Evolutionary conservation across 2,329 filamentous ascomycete species (phyloP).

Genomic region (Epichloe aotearoae): DNA sequence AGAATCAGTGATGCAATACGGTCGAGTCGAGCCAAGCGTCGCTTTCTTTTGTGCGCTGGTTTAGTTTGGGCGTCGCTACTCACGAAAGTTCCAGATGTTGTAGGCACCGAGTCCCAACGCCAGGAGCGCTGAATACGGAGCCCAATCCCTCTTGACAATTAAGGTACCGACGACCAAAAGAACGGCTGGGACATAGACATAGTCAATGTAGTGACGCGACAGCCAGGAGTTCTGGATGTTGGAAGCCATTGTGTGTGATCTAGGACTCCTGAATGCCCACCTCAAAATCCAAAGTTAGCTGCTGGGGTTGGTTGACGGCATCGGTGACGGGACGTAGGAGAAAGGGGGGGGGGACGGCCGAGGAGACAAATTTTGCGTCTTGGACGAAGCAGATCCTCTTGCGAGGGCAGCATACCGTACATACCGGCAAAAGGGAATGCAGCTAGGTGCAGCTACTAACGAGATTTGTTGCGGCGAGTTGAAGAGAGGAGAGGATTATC

Average conservation of each 20-base stretch:
- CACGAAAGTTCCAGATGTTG: slow-evolving; percentile 62
- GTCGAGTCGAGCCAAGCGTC: background rate
- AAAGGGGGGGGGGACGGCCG: background rate
- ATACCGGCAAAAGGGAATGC: background rate
- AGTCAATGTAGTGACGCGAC: slow-evolving; percentile 57
- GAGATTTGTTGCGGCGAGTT: background rate
- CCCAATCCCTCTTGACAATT: slow-evolving; percentile 68
- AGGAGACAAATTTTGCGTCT: background rate
- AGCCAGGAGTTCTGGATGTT: slow-evolving; percentile 19
- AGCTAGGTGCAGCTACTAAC: background rate
- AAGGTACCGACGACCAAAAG: slow-evolving; percentile 63
- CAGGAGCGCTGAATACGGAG: slow-evolving; percentile 54
- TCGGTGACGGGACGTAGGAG: background rate
- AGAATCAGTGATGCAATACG: slow-evolving; percentile 6
- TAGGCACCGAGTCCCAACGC: slow-evolving; percentile 53
- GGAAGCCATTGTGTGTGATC: slow-evolving; percentile 13
- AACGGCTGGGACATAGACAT: slow-evolving; percentile 71
- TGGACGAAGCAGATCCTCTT: background rate
- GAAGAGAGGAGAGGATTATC: background rate
- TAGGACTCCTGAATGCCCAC: background rate
- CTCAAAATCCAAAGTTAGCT: background rate
- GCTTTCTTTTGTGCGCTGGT: background rate
- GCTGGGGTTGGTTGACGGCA: background rate
- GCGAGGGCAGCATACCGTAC: background rate
- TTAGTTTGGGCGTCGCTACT: slow-evolving; percentile 22